Base-by-base conservation (phyloP, 2,329 filamentous ascomycete genomes). In the Colletotrichum lupini region DNA sequence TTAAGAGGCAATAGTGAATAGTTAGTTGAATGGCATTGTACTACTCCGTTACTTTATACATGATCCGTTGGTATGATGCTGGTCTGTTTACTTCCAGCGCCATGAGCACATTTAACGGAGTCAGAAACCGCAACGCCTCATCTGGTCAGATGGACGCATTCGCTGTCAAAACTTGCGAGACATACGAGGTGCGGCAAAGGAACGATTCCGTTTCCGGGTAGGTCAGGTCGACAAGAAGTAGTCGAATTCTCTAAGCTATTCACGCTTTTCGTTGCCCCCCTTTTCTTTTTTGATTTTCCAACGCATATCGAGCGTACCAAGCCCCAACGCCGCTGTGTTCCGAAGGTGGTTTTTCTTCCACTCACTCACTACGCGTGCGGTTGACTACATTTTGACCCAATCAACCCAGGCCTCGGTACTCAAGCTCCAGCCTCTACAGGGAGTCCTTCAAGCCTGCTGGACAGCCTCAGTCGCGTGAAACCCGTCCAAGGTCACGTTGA, bases 401-500 rank as follows among this genome's bases (percentile, higher is more conserved):
- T 28, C 28, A 49, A 7, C 42, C n/a, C 42, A 49, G 35, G 37
- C 9, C 52, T 30, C 5, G 37, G 8, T 24, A 24, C 24, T 62
- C 35, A 52, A 19, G 5, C 14, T 37, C 35, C 64, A 32, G 32
- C 61, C 63, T 67, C 64, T 7, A 53, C 22, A n/a, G 16, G 19
- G 46, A 30, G 26, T 12, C 32, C 53, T 26, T 55, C 30, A 26
- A 5, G 57, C 57, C 22, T 62, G 32, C 46, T 65, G 60, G 12
- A 62, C 59, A 16, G 67, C 37, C 19, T 80, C 81, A 12, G 79
- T 75, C 30, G 95, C 95, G 76, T 92, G 89, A 80, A 98, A 94
- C 5, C 93, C 94, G 76, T 97, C 93, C 14, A 97, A 83, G 0
- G 94, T 95, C 64, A 98, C 92, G 69, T 91, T 94, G 14, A 98